phyloP scores from a whole-genome alignment of 1,139 yeast species.

The Hansenula sp. region DNA sequence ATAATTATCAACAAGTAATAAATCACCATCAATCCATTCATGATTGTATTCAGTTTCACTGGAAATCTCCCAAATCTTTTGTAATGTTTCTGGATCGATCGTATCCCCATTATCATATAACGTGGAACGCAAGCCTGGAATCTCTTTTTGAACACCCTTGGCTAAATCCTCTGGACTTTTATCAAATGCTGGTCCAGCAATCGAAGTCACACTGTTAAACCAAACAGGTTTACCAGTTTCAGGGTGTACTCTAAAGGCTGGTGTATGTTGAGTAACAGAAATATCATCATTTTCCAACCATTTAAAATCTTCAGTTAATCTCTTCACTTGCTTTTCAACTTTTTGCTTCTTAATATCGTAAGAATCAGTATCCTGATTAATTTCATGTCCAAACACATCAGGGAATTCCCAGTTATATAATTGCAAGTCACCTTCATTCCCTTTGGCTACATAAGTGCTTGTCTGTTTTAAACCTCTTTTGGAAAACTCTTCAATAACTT shows the following conservation, averaged over 20 bases:
- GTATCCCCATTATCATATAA: background rate
- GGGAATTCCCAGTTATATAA: background rate
- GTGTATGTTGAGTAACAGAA: background rate
- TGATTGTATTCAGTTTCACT: background rate
- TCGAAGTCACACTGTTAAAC: background rate
- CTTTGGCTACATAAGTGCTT: background rate
- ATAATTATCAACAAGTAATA: constrained; percentile 1
- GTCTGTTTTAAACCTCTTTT: background rate
- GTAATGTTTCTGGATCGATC: background rate
- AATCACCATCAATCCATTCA: background rate
- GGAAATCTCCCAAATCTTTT: background rate
- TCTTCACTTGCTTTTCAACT: background rate
- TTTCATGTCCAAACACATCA: background rate
- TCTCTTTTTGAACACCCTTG: background rate
- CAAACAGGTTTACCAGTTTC: background rate
- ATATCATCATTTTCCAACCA: background rate
- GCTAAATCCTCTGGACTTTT: background rate
- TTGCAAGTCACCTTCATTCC: background rate
- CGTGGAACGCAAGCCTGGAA: background rate
- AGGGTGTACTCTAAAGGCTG: background rate
- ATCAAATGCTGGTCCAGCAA: background rate
- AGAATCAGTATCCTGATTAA: background rate
- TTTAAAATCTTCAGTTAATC: background rate
- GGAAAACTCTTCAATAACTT: background rate
- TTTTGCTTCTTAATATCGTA: background rate